A percentile compares a stretch with the other conserved stretches of the same genome.
Evolutionary conservation across 2,329 filamentous ascomycete species (phyloP).

Genomic region (Thermomyces lanuginosus): DNA sequence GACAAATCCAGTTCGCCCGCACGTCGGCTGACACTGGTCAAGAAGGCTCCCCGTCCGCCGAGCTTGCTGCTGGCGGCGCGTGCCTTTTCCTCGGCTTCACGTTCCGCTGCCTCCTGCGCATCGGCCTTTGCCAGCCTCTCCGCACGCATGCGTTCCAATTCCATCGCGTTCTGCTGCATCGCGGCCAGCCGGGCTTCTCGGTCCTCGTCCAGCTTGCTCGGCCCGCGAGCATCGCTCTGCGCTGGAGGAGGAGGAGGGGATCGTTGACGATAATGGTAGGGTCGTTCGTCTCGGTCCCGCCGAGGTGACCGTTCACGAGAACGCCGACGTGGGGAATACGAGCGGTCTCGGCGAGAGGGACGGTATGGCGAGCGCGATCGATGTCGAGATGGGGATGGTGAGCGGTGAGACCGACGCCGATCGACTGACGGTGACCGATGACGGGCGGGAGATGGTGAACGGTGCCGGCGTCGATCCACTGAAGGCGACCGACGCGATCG

Average conservation of each 20-base stretch:
- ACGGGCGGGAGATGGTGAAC: no score
- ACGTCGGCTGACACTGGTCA: constrained; percentile 46
- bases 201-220: constrained; percentile 33
- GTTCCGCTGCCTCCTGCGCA: constrained; percentile 45
- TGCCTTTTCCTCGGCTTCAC: constrained; percentile 49
- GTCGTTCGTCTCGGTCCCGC: constrained; percentile 11
- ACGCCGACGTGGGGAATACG: constrained; percentile 9
- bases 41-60: constrained; percentile 48
- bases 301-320: constrained; percentile 22
- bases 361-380: constrained; percentile 9
- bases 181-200: constrained; percentile 50
- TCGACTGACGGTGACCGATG: constrained; percentile 17
- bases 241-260: constrained; percentile 6
- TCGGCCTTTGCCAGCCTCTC: constrained; percentile 49
- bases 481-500: constrained; percentile 18
- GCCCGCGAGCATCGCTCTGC: constrained; percentile 4
- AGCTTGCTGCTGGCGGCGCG: constrained; percentile 44
- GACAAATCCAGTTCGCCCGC: constrained; percentile 28
- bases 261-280: constrained; percentile 13
- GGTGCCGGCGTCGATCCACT: constrained; percentile 28
- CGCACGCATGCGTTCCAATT: constrained; percentile 51
- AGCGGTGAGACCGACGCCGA: constrained; percentile 9
- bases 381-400: constrained; percentile 4
- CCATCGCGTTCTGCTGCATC: constrained; percentile 53
- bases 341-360: constrained; percentile 10